A percentile compares a stretch with the other conserved stretches of the same genome.
phyloP scores from a whole-genome alignment of 768 basidiomycete genomes.

The Gymnopilus dilepis region DNA sequence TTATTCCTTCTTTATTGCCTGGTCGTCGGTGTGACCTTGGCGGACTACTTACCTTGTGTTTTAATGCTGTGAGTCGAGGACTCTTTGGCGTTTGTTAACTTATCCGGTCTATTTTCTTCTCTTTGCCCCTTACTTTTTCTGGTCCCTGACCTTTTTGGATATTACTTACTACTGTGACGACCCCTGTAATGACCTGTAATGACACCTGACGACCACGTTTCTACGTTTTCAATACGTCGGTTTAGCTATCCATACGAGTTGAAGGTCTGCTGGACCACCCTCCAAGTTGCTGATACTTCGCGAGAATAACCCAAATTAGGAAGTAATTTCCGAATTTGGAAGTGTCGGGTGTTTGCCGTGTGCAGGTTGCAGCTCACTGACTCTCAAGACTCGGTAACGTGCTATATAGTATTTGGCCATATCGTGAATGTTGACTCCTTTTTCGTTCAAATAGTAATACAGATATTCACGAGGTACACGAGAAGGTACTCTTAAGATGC shows the following conservation, averaged over 20 bases:
- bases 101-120: slow-evolving; percentile 5
- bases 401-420: no score
- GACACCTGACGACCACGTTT: slow-evolving; percentile 8
- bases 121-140: background rate
- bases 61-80: background rate
- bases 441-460: no score
- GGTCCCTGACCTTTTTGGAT: no score
- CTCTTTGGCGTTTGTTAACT: slow-evolving; percentile 5
- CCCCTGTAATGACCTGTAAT: slow-evolving; percentile 19
- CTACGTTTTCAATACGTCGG: background rate
- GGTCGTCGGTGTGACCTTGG: no score
- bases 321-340: background rate
- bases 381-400: no score
- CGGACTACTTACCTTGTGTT: background rate
- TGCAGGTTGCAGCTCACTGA: background rate
- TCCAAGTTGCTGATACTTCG: background rate
- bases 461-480: no score
- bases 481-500: no score
- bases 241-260: no score
- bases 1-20: no score
- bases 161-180: slow-evolving; percentile 1
- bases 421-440: no score
- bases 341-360: background rate
- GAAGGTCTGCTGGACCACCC: background rate
- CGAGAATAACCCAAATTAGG: background rate